Percentiles rank a stretch among this genome's conserved stretches.
These are phyloP conservation scores for Ambrosia artemisiifolia DNA, from an alignment of 129 eudicot genomes.

Conservation along the genomic window DNA sequence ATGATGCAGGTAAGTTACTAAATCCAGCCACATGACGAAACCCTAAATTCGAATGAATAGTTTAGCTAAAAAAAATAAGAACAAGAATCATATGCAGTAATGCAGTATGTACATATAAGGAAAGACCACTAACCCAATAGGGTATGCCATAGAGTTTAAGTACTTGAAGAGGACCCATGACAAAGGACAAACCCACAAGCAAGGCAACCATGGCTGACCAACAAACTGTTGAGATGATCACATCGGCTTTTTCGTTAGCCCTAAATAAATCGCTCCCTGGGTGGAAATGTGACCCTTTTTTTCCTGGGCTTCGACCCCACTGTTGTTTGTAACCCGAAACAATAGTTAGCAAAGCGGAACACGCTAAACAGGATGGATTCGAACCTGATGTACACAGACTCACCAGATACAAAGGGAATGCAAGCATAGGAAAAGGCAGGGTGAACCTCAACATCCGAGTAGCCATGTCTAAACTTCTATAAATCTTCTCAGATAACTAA, in stretches of 20 bases:
- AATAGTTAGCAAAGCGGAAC: neutral
- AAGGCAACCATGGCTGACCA: conserved; percentile 89
- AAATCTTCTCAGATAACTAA: conserved; percentile 74
- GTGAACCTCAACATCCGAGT: conserved; percentile 68
- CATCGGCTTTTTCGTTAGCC: conserved; percentile 65
- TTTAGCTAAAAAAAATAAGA: conserved; percentile 7
- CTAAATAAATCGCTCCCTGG: conserved; percentile 79
- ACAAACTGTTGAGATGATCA: conserved; percentile 81
- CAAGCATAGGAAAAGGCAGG: conserved; percentile 89
- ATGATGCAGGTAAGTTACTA: conserved; percentile 90
- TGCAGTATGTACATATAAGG: too few relatives aligned
- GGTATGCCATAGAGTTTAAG: conserved; percentile 94
- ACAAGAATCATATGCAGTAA: too few relatives aligned
- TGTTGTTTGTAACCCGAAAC: conserved; percentile 20
- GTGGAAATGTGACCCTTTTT: conserved; percentile 80
- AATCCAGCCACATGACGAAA: conserved; percentile 80
- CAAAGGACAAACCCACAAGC: conserved; percentile 72
- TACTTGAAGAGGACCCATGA: conserved; percentile 76
- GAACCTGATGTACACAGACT: conserved; percentile 17
- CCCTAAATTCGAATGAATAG: conserved; percentile 38
- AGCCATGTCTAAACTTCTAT: conserved; percentile 49
- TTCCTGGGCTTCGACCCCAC: conserved; percentile 95
- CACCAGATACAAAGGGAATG: conserved; percentile 93
- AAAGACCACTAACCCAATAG: conserved; percentile 58
- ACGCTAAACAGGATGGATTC: neutral